A percentile compares a stretch with the other conserved stretches of the same genome.
Evolutionary conservation across 2,329 filamentous ascomycete genomes (phyloP).

Genomic region (Aspergillus awamori): DNA sequence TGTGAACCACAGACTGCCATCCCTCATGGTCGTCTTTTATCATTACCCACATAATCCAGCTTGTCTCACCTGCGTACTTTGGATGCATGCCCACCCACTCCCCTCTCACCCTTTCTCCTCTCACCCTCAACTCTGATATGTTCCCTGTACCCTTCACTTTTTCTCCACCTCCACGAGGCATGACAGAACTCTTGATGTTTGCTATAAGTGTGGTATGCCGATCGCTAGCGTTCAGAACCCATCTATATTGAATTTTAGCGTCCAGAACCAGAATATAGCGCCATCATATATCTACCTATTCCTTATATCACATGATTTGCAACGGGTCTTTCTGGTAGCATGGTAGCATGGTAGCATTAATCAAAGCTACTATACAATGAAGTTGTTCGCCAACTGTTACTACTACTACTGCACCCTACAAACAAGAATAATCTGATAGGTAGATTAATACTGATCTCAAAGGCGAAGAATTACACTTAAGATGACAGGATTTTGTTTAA

Average conservation of each 20-base stretch:
- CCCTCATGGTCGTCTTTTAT: neutral
- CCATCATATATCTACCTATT: neutral
- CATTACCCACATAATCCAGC: neutral
- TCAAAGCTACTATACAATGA: too few species aligned
- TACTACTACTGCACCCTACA: too few species aligned
- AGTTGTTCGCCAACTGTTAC: too few species aligned
- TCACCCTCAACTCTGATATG: too few species aligned
- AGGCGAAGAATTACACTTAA: too few species aligned
- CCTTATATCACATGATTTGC: too few species aligned
- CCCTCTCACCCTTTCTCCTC: neutral
- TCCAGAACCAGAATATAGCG: neutral
- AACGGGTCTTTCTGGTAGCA: too few species aligned
- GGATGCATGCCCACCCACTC: neutral
- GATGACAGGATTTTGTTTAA: neutral
- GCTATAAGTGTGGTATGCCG: neutral
- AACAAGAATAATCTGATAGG: too few species aligned
- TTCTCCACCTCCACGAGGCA: constrained; percentile 1
- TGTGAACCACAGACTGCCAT: neutral
- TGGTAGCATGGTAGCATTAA: too few species aligned
- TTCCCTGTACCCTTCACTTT: neutral
- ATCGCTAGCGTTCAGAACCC: neutral
- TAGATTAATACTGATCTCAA: too few species aligned
- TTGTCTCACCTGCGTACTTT: neutral
- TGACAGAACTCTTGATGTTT: neutral
- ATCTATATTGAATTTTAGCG: neutral